Percentiles rank a stretch among this genome's conserved stretches.
These are phyloP conservation scores for Phytophthora tubulina DNA, from an alignment of 352 stramenopile genomes.

Conservation along the genomic window DNA sequence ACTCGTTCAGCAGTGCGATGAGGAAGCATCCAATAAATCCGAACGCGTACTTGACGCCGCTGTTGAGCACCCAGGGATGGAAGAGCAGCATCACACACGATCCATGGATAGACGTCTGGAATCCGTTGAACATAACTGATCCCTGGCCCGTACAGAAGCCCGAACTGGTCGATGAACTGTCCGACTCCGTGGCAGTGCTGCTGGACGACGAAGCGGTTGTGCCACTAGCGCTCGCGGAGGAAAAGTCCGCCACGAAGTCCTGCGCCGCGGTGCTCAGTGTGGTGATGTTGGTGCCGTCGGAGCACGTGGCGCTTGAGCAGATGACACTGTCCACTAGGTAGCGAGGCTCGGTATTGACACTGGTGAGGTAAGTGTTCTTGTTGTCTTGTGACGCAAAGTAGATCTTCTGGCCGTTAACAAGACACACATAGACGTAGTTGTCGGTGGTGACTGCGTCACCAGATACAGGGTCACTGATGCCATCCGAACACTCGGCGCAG, in stretches of 20 bases:
- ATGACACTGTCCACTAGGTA: slow-evolving; percentile 64
- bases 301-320: slow-evolving; percentile 64
- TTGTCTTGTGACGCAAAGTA: slow-evolving; percentile 82
- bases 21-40: slow-evolving; percentile 76
- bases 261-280: slow-evolving; percentile 58
- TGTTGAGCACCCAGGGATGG: slow-evolving; percentile 82
- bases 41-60: slow-evolving; percentile 74
- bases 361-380: slow-evolving; percentile 71
- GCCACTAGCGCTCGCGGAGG: slow-evolving; percentile 30
- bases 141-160: slow-evolving; percentile 73
- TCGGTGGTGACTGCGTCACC: slow-evolving; percentile 58
- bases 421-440: slow-evolving; percentile 80
- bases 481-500: slow-evolving; percentile 57
- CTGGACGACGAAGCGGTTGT: slow-evolving; percentile 30
- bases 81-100: slow-evolving; percentile 84
- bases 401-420: slow-evolving; percentile 84
- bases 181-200: slow-evolving; percentile 32
- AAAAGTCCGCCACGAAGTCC: slow-evolving; percentile 42
- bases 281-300: slow-evolving; percentile 69
- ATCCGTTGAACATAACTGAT: slow-evolving; percentile 87
- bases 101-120: slow-evolving; percentile 77
- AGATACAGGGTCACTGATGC: slow-evolving; percentile 71
- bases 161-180: slow-evolving; percentile 36
- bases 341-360: slow-evolving; percentile 62
- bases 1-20: slow-evolving; percentile 75